phyloP scores from a whole-genome alignment of 768 basidiomycete species.

The Holtermannia corniformis region DNA sequence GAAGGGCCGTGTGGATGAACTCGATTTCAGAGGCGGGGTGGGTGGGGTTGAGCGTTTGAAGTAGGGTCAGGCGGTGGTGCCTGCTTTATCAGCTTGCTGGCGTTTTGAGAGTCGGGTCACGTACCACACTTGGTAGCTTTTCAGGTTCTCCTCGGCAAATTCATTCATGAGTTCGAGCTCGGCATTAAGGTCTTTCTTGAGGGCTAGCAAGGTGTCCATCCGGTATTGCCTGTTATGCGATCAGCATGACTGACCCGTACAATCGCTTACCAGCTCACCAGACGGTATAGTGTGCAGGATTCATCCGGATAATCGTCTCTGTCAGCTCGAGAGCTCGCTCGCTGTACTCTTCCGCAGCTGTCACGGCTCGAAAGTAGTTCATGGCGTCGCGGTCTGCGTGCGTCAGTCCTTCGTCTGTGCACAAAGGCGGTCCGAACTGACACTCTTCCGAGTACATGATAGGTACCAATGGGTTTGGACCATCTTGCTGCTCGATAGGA shows the following conservation, averaged over 20 bases:
- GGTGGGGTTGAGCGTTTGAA: constrained; percentile 39
- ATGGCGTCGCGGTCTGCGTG: constrained; percentile 82
- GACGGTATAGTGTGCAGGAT: constrained; percentile 94
- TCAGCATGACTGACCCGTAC: not conserved
- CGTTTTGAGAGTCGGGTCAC: constrained; percentile 48
- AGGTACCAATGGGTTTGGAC: constrained; percentile 67
- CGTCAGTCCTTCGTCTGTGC: not conserved
- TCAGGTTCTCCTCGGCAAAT: constrained; percentile 70
- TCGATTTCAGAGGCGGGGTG: constrained; percentile 53
- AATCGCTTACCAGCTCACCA: constrained; percentile 52
- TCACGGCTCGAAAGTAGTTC: constrained; percentile 79
- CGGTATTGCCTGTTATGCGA: constrained; percentile 72
- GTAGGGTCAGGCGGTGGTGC: constrained; percentile 46
- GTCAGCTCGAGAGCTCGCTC: constrained; percentile 75
- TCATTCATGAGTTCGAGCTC: constrained; percentile 83
- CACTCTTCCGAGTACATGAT: constrained; percentile 88
- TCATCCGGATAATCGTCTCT: constrained; percentile 74
- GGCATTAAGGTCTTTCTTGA: constrained; percentile 57
- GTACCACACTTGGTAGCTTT: constrained; percentile 98
- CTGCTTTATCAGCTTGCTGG: constrained; percentile 14
- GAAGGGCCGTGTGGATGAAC: constrained; percentile 66
- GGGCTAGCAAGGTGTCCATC: constrained; percentile 68
- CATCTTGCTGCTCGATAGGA: constrained; percentile 73
- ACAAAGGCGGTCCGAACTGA: constrained; percentile 44
- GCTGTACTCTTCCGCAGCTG: constrained; percentile 67